Evolutionary conservation across 2,329 filamentous ascomycete species (phyloP).

Genomic region (Sordariomycetes sp.): DNA sequence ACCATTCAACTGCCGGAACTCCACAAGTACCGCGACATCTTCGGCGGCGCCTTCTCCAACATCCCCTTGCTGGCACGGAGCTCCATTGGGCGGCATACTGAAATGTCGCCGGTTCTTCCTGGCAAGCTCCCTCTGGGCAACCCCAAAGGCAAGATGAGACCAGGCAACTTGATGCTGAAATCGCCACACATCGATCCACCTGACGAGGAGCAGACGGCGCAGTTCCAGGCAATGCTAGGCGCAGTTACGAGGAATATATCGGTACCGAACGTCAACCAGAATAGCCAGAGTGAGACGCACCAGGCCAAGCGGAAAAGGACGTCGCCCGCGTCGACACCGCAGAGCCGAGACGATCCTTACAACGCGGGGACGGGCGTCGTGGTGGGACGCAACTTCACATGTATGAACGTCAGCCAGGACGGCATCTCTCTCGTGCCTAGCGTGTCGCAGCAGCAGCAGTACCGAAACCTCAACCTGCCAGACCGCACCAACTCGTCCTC

Average conservation of each 20-base stretch:
- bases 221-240: constrained; percentile 22
- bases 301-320: constrained; percentile 17
- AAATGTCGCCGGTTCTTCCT: constrained; percentile 30
- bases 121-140: constrained; percentile 30
- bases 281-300: not conserved
- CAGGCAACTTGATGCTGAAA: not conserved
- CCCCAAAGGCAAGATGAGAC: constrained; percentile 8
- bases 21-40: constrained; percentile 18
- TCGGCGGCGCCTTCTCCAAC: constrained; percentile 20
- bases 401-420: not conserved
- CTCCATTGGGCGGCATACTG: constrained; percentile 29
- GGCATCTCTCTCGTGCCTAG: not conserved
- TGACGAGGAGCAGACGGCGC: constrained; percentile 6
- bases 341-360: no score
- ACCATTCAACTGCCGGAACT: constrained; percentile 26
- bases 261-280: not conserved
- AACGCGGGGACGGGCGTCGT: no score
- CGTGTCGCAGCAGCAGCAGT: not conserved
- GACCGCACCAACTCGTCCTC: constrained; percentile 5
- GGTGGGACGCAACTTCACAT: no score
- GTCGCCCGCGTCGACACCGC: not conserved
- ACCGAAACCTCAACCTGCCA: constrained; percentile 1
- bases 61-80: constrained; percentile 40
- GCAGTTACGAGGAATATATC: constrained; percentile 19
- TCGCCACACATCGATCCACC: not conserved